Base-by-base conservation (phyloP, 257 asterid genomes). In the Solanum corneliomulleri region DNA sequence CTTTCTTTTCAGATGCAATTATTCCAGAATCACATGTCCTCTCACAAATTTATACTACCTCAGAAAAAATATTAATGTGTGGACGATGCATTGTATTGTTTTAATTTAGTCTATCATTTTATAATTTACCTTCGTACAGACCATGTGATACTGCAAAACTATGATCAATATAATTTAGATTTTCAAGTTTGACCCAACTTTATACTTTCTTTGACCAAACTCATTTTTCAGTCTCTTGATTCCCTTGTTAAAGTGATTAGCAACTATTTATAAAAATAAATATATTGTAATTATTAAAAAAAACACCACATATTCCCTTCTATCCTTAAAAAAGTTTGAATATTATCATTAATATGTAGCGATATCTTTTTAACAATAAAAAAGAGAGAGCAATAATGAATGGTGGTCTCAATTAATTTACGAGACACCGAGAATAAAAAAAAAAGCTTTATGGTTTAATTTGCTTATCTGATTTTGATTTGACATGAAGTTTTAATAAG, bases 21-120 rank as follows among this genome's bases (percentile, higher is more conserved):
- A 87, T 88, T 88, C 91, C 83, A 47, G 25, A 27, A 44, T 85
- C 92, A 90, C 92, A 90, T 88, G 92, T 70, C 37, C 3, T 21
- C 33, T 72, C 45, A 52, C 44, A 25, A 52, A 20, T 3, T 33
- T 85, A 74, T 52, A 52, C 23, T 16, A 31, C 31, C 68, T 74
- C 11, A 20, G 81, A 21, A 20, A 37, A 37, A 64, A 23, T 49
- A 35, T 25, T 88, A 82, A 68, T 56, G 35, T 42, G 21, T 76
- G 7, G 60, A 76, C 18, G 62, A 41, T 76, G 37, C 83, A 41
- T 13, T n/a, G 60, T 29, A 76, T 76, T n/a, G 23, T 3, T 76
- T 75, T 20, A 56, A 56, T 56, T 56, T 75, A 37, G 39, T 5
- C 1, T 41, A 75, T 41, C 21, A 23, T 39, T 20, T 2, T 74